Base-by-base conservation (phyloP, 306 rosid genomes). In the Vigna reflexopilosa region DNA sequence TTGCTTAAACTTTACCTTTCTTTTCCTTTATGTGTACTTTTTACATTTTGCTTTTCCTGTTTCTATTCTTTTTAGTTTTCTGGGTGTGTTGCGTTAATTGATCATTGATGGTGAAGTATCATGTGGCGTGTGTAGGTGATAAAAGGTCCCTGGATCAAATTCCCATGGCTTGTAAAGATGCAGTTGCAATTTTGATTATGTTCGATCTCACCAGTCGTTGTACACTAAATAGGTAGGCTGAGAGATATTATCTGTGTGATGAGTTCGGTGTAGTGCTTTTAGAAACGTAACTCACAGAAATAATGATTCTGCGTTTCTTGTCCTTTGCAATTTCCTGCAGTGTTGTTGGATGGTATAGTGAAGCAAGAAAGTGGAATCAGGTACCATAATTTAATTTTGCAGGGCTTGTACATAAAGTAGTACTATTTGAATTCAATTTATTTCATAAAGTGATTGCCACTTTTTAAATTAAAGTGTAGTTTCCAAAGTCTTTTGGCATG, bases 321-420 rank as follows among this genome's bases (percentile, higher is more conserved):
- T 14, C 26, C 9, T 13, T 22, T 70, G 68, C 20, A 72, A 22
- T 68, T 45, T 30, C 24, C 54, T 89, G 84, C 90, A 95, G 99
- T 81, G 96, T 93, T 69, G 76, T 91, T 80, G 91, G 87, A 70
- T 95, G 99, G 99, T 93, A 89, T 44, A 80, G 73, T 76, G 88
- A 87, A 79, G 96, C 99, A 67, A 93, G 98, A 83, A 93, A 91
- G 84, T 95, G 99, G 99, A 95, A 93, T 81, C 89, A 90, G 99
- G 99, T 95, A 88, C 78, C 36, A 51, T 73, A 30, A 58, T 24
- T 47, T 17, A 2, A 48, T 12, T 19, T 73, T 75, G 7, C 83
- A 0, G 45, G 73, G 57, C 14, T 69, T 22, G 2, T 10, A 26
- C 28, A 26, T 2, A 1, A 1, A 4, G 55, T 24, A 57, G n/a